Conservation (phyloP, 257 asterid genomes). For the Solanum verrucosum region DNA sequence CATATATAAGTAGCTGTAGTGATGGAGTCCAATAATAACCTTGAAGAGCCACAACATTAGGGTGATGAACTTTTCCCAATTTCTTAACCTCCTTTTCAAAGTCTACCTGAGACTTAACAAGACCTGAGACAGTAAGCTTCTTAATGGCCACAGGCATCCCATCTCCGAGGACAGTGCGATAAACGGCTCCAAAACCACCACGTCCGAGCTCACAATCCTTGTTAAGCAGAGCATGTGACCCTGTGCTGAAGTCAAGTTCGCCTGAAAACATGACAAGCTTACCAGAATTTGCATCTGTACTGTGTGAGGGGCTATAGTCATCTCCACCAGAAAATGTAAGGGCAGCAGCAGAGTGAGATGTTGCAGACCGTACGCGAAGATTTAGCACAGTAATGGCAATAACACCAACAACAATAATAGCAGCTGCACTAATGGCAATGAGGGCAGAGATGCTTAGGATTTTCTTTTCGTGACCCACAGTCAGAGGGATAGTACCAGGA, state of each 20-base stretch:
- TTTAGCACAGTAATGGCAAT: slow-evolving; percentile 77
- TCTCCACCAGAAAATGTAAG: slow-evolving; percentile 63
- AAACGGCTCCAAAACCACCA: slow-evolving; percentile 90
- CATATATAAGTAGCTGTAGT: slow-evolving; percentile 60
- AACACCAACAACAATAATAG: slow-evolving; percentile 68
- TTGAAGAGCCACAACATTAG: slow-evolving; percentile 42
- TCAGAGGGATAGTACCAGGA: slow-evolving; percentile 36
- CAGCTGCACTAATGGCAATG: slow-evolving; percentile 89
- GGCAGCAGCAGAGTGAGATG: slow-evolving; percentile 45
- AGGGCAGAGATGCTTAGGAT: slow-evolving; percentile 79
- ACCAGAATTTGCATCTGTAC: slow-evolving; percentile 63
- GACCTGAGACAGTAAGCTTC: slow-evolving; percentile 76
- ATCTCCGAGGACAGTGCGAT: slow-evolving; percentile 57
- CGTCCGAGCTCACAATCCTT: slow-evolving; percentile 90
- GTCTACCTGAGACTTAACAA: slow-evolving; percentile 67
- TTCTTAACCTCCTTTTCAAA: slow-evolving; percentile 61
- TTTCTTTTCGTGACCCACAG: slow-evolving; percentile 47
- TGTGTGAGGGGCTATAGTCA: slow-evolving; percentile 49
- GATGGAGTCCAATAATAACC: slow-evolving; percentile 78
- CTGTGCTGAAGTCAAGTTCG: slow-evolving; percentile 57
- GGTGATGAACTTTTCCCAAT: slow-evolving; percentile 40
- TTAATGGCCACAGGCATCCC: slow-evolving; percentile 78
- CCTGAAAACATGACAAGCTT: slow-evolving; percentile 90
- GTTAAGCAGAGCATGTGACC: slow-evolving; percentile 75
- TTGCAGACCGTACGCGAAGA: slow-evolving; percentile 58